These are phyloP conservation scores for Nepenthes mirabilis DNA, from an alignment of 148 eudicot species.

Conservation along the genomic window DNA sequence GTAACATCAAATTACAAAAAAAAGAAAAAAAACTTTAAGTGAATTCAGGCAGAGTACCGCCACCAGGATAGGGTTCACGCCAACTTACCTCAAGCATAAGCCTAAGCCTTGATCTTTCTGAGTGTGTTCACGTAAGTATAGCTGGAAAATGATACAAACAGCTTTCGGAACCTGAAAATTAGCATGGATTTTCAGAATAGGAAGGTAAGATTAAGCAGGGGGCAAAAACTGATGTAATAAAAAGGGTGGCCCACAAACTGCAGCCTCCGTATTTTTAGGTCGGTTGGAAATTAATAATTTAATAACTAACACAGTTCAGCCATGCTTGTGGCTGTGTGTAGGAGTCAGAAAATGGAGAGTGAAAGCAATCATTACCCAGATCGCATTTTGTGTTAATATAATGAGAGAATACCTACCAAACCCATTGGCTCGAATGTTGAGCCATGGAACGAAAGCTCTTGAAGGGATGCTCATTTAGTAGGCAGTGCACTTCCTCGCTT, in stretches of 20 bases:
- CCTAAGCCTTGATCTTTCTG: conserved; percentile 33
- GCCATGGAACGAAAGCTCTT: conserved; percentile 81
- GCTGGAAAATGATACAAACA: conserved; percentile 68
- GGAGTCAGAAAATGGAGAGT: too few relatives aligned
- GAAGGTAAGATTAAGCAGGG: too few relatives aligned
- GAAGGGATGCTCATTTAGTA: conserved; percentile 50
- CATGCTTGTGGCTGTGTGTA: too few relatives aligned
- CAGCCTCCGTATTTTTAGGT: neutral
- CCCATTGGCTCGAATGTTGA: conserved; percentile 89
- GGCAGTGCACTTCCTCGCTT: conserved; percentile 22
- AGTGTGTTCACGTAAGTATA: conserved; percentile 76
- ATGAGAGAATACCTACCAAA: conserved; percentile 49
- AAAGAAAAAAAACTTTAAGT: too few relatives aligned
- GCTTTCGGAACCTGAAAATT: conserved; percentile 65
- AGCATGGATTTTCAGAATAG: too few relatives aligned
- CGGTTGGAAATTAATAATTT: neutral
- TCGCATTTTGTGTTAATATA: neutral
- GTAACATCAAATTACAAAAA: too few relatives aligned
- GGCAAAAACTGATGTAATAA: too few relatives aligned
- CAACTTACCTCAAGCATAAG: too few relatives aligned
- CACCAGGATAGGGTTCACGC: too few relatives aligned
- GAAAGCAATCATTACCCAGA: neutral
- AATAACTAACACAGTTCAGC: neutral
- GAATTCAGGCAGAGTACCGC: too few relatives aligned
- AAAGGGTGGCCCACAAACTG: neutral